Conservation (phyloP, 1,284 basidiomycete species). For the Tilletia caries region DNA sequence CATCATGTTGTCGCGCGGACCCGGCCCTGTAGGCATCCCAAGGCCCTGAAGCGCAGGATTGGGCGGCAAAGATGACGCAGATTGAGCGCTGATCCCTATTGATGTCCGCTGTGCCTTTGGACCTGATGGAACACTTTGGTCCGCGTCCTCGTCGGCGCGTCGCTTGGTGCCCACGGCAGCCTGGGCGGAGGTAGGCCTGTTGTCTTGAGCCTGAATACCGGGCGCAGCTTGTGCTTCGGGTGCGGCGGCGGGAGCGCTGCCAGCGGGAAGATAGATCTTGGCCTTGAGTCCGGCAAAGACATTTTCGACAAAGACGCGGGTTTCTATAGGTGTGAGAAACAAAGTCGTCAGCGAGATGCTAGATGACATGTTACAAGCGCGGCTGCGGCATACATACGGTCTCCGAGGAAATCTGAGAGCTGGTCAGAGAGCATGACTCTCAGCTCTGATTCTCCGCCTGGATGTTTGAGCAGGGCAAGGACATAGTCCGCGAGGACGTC, state of each 20-base stretch:
- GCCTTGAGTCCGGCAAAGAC: conserved; percentile 69
- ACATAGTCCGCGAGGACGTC: conserved; percentile 90
- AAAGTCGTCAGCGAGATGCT: neutral
- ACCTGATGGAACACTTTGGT: conserved; percentile 13
- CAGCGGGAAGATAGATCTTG: conserved; percentile 12
- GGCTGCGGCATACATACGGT: conserved; percentile 60
- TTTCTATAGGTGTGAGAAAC: conserved; percentile 60
- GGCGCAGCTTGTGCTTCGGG: conserved; percentile 9
- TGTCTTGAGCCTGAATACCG: conserved; percentile 14
- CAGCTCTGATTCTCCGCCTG: conserved; percentile 76
- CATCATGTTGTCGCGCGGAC: neutral
- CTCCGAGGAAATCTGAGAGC: conserved; percentile 86
- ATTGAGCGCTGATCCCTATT: neutral
- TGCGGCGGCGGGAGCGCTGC: conserved; percentile 1
- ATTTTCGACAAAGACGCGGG: conserved; percentile 72
- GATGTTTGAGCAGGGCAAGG: conserved; percentile 86
- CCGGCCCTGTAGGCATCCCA: neutral
- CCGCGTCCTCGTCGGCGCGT: conserved; percentile 30
- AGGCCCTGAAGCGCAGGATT: conserved; percentile 9
- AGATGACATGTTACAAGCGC: neutral
- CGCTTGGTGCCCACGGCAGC: conserved; percentile 26
- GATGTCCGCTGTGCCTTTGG: conserved; percentile 11
- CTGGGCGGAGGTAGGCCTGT: conserved; percentile 17
- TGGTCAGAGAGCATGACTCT: conserved; percentile 72
- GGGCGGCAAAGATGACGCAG: neutral